phyloP scores from a whole-genome alignment of 495 filamentous ascomycete species.

The Aspergillus indologenus region DNA sequence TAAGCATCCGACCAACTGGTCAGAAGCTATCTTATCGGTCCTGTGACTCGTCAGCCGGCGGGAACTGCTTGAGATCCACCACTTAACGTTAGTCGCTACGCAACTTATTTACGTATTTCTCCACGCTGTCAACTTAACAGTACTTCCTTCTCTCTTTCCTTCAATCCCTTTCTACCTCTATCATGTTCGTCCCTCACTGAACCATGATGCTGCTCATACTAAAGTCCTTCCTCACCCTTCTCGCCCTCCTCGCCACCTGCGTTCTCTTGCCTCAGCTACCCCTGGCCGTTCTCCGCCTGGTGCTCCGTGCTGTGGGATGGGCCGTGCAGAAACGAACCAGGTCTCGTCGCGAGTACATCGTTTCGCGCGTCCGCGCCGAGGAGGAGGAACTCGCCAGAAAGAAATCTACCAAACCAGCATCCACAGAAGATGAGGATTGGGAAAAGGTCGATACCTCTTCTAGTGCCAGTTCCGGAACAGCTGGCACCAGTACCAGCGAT shows the following conservation, averaged over 20 bases:
- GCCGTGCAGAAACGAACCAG: conserved; percentile 64
- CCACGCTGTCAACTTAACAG: conserved; percentile 2
- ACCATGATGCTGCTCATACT: conserved; percentile 39
- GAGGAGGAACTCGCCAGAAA: conserved; percentile 49
- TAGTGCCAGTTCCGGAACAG: conserved; percentile 43
- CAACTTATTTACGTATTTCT: neutral
- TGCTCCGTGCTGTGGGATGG: conserved; percentile 56
- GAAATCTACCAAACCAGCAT: conserved; percentile 23
- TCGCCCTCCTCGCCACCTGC: conserved; percentile 35
- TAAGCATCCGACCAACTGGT: neutral
- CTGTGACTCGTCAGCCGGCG: neutral
- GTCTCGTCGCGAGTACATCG: conserved; percentile 59
- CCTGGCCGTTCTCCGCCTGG: conserved; percentile 32
- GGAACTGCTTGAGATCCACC: neutral
- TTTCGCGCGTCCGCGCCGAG: conserved; percentile 56
- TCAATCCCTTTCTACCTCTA: conserved; percentile 2
- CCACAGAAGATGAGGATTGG: conserved; percentile 65
- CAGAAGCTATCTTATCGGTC: neutral
- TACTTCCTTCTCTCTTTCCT: neutral
- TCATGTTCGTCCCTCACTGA: conserved; percentile 8
- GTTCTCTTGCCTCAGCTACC: conserved; percentile 39
- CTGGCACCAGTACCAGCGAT: conserved; percentile 49
- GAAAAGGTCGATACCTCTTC: conserved; percentile 61
- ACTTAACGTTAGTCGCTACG: neutral
- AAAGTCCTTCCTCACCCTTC: conserved; percentile 31